Base-by-base conservation (phyloP, 192 early-diverging fungal genomes). In the Chytriomyces hyalinus region DNA sequence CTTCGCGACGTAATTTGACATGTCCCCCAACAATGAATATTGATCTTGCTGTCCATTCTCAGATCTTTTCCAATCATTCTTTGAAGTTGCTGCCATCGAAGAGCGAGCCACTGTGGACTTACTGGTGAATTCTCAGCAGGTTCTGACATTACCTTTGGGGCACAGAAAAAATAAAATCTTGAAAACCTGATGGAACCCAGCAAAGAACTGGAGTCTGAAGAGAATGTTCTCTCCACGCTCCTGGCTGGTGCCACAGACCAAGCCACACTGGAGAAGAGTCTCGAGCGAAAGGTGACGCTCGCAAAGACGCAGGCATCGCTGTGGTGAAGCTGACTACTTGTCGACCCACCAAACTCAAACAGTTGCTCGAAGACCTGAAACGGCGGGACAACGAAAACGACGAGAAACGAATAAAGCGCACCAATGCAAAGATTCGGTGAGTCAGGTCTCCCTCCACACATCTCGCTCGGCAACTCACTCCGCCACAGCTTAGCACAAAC, bases 11-110 rank as follows among this genome's bases (percentile, higher is more conserved):
- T 96, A 95, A 63, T 83, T 26, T 75, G 20, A 0, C 77, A 64
- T 9, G 9, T 46, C 44, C 48, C 5, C 69, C 64, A 36, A 8
- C 47, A 20, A 26, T 26, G 92, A 91, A 90, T 75, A 69, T 53
- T 15, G 44, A 49, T 44, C n/a, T 63, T 59, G 51, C 10, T n/a
- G 68, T 13, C 26, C 22, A 49, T 53, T 17, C 13, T 67, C 75
- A 85, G 96, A 99, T 74, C 84, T 99, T 76, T 96, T 99, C 80
- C 85, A 89, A 87, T 83, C 79, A 10, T 92, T 92, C 78, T 92
- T 90, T 72, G 87, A 92, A 50, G 85, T 90, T 77, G 91, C 90
- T 80, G 83, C 64, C 44, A 45, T 24, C 3, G 45, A 73, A 22
- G 24, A 13, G 57, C 60, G 43, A 44, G 60, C 61, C 13, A 20